These are phyloP conservation scores for Pistacia vera DNA, from an alignment of 345 rosid genomes.

Conservation along the genomic window DNA sequence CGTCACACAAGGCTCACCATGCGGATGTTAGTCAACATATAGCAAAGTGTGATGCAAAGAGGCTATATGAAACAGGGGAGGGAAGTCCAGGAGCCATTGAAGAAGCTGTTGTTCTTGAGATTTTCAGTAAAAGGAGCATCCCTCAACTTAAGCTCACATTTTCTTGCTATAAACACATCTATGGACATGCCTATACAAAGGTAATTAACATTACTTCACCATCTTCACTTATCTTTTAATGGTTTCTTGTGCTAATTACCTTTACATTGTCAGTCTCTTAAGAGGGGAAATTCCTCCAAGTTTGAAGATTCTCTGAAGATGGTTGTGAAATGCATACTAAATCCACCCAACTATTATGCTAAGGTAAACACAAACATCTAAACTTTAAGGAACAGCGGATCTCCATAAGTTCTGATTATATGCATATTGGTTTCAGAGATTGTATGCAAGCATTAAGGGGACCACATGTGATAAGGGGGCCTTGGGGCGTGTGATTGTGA, in stretches of 20 bases:
- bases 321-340: conserved; percentile 53
- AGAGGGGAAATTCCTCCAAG: conserved; percentile 33
- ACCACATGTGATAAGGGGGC: conserved; percentile 27
- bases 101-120: conserved; percentile 62
- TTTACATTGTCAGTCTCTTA: conserved; percentile 36
- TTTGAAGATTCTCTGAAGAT: conserved; percentile 48
- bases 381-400: too few relatives aligned
- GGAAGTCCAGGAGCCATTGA: conserved; percentile 47
- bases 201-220: conserved; percentile 25
- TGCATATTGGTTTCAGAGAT: conserved; percentile 27
- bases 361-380: conserved; percentile 35
- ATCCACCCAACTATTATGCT: conserved; percentile 50
- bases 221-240: neutral
- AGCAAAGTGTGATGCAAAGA: conserved; percentile 62
- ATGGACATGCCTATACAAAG: conserved; percentile 65
- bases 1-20: conserved; percentile 73
- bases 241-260: neutral
- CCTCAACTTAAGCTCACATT: conserved; percentile 60
- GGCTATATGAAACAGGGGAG: conserved; percentile 57
- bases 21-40: conserved; percentile 58
- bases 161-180: conserved; percentile 59
- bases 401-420: neutral
- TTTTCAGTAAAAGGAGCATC: conserved; percentile 65
- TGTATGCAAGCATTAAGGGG: conserved; percentile 42
- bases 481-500: conserved; percentile 47